These are phyloP conservation scores for Candida dubliniensis DNA, from an alignment of 1,139 yeast genomes.

Conservation along the genomic window DNA sequence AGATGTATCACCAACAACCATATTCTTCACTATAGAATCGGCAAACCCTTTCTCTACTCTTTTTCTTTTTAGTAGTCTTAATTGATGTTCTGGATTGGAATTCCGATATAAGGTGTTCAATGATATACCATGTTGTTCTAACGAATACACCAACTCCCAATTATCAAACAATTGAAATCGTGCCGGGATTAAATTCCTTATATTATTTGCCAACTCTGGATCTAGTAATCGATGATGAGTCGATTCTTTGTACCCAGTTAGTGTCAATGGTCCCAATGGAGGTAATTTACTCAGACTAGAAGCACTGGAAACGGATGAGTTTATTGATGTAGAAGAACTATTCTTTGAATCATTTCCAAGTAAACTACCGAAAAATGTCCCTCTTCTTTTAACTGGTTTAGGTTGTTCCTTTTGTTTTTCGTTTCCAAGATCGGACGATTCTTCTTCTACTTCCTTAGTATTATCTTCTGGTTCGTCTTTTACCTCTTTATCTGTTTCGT, in stretches of 20 bases:
- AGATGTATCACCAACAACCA: conserved; percentile 26
- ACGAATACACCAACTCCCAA: conserved; percentile 78
- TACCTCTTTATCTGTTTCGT: neutral
- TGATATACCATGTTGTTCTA: conserved; percentile 92
- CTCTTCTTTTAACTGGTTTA: conserved; percentile 7
- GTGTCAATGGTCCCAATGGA: conserved; percentile 32
- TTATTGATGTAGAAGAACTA: conserved; percentile 8
- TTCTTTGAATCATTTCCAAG: conserved; percentile 10
- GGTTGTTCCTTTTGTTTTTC: conserved; percentile 4
- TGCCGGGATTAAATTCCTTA: conserved; percentile 72
- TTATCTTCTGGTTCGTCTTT: conserved; percentile 2
- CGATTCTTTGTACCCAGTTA: conserved; percentile 55
- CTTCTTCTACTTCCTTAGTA: conserved; percentile 2
- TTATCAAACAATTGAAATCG: conserved; percentile 71
- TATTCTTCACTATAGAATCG: conserved; percentile 33
- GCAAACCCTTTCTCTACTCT: conserved; percentile 36
- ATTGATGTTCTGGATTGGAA: conserved; percentile 34
- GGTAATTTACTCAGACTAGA: conserved; percentile 20
- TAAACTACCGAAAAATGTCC: conserved; percentile 13
- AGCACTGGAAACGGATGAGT: conserved; percentile 6
- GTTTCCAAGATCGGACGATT: conserved; percentile 1
- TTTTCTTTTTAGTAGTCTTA: conserved; percentile 20
- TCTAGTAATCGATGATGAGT: conserved; percentile 62
- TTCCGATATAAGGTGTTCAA: conserved; percentile 67
- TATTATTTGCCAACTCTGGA: conserved; percentile 65